Conservation (phyloP, 2,329 filamentous ascomycete species). For the Dothistroma pini region DNA sequence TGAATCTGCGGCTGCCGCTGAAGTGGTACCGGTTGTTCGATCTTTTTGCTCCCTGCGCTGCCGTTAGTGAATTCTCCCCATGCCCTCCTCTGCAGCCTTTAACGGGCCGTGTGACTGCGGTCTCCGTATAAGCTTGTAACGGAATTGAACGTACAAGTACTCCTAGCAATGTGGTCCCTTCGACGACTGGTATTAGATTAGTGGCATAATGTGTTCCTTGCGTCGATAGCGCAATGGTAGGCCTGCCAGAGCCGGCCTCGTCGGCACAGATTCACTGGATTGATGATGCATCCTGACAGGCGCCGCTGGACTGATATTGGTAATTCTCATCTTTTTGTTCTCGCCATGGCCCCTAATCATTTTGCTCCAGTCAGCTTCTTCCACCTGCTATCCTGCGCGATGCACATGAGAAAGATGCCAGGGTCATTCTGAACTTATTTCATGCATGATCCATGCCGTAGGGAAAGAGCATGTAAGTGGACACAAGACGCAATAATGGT, state of each 20-base stretch:
- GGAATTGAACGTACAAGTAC: neutral
- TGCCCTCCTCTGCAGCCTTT: neutral
- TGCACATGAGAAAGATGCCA: neutral
- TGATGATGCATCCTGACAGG: neutral
- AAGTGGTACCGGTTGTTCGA: too few species aligned
- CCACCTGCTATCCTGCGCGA: neutral
- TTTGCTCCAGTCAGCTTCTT: neutral
- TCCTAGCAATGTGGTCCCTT: neutral
- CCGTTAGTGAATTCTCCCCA: too few species aligned
- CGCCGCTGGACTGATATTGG: neutral
- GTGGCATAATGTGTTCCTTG: neutral
- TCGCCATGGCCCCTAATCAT: neutral
- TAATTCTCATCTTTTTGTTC: neutral
- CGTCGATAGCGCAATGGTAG: too few species aligned
- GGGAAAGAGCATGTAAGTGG: neutral
- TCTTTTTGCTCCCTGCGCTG: too few species aligned
- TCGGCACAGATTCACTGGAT: neutral
- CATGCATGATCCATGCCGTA: neutral
- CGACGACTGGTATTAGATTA: neutral
- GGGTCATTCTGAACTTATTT: neutral
- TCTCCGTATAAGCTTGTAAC: neutral
- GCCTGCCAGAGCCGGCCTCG: too few species aligned
- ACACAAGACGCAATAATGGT: slow-evolving; percentile 1
- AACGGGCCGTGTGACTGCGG: neutral
- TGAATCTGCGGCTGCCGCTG: too few species aligned